Percentiles rank a stretch among this genome's conserved stretches.
These are phyloP conservation scores for Beauveria caledonica DNA, from an alignment of 2,329 filamentous ascomycete species.

Conservation along the genomic window DNA sequence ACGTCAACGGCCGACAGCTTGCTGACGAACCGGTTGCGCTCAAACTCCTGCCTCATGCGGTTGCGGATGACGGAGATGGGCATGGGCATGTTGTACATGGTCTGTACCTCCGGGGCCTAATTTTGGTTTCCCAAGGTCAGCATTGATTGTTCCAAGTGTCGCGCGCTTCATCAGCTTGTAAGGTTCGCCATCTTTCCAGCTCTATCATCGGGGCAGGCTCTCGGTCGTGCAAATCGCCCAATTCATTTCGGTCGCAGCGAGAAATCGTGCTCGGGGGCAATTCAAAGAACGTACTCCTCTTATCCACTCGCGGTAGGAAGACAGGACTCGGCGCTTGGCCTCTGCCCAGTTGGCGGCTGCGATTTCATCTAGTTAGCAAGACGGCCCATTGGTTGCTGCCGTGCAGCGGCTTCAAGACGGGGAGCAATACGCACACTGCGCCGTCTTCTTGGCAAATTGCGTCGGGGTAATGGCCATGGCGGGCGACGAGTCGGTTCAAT, in stretches of 20 bases:
- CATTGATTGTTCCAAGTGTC: background rate
- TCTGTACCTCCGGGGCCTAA: constrained; percentile 92
- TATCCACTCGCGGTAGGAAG: constrained; percentile 91
- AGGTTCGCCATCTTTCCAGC: background rate
- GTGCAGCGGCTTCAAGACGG: background rate
- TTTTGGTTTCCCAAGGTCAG: constrained; percentile 9
- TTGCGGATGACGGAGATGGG: constrained; percentile 83
- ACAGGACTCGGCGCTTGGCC: constrained; percentile 78
- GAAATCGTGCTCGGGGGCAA: background rate
- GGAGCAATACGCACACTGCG: constrained; percentile 54
- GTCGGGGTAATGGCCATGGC: constrained; percentile 86
- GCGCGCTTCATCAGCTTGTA: background rate
- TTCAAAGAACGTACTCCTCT: constrained; percentile 65
- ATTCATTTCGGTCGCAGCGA: background rate
- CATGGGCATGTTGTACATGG: constrained; percentile 90
- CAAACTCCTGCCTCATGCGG: constrained; percentile 93
- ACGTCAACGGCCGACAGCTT: constrained; percentile 85
- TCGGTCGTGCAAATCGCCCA: background rate
- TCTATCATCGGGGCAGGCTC: background rate
- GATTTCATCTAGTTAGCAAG: background rate
- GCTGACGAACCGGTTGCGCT: constrained; percentile 87
- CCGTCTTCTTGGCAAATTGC: constrained; percentile 75
- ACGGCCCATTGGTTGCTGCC: background rate
- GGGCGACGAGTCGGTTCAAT: constrained; percentile 31
- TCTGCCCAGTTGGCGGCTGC: constrained; percentile 82